phyloP scores from a whole-genome alignment of 306 rosid species.

The Vicia faba region DNA sequence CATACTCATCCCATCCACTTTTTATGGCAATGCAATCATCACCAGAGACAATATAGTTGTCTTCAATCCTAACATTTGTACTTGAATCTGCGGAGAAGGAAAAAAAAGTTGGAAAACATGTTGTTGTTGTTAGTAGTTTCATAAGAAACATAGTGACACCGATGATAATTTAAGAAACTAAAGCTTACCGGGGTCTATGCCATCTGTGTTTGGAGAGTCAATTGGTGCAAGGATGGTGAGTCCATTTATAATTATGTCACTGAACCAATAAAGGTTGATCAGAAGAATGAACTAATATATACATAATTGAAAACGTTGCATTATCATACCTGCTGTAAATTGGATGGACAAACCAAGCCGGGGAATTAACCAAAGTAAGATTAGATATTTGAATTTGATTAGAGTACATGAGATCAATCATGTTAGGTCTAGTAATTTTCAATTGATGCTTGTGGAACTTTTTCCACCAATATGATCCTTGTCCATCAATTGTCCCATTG shows the following conservation, averaged over 20 bases:
- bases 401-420: slow-evolving; percentile 69
- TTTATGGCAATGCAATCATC: slow-evolving; percentile 5
- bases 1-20: slow-evolving; percentile 8
- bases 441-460: slow-evolving; percentile 41
- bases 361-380: slow-evolving; percentile 66
- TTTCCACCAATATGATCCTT: slow-evolving; percentile 73
- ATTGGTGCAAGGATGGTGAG: slow-evolving; percentile 69
- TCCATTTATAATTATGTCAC: slow-evolving; percentile 54
- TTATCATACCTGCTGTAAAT: slow-evolving; percentile 59
- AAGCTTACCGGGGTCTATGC: slow-evolving; percentile 66
- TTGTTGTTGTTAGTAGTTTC: background rate
- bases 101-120: background rate
- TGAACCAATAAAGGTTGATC: slow-evolving; percentile 30
- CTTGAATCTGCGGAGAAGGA: slow-evolving; percentile 58
- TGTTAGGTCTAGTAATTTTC: slow-evolving; percentile 57
- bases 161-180: background rate
- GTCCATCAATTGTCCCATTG: slow-evolving; percentile 88
- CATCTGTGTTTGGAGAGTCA: slow-evolving; percentile 77
- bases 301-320: background rate
- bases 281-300: slow-evolving; percentile 25
- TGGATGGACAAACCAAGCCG: slow-evolving; percentile 80
- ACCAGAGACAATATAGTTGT: slow-evolving; percentile 52
- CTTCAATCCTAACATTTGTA: slow-evolving; percentile 51
- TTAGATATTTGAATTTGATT: slow-evolving; percentile 61
- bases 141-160: too few relatives aligned